A percentile compares a stretch with the other conserved stretches of the same genome.
phyloP scores from a whole-genome alignment of 1,284 basidiomycete species.

The Puccinia horiana region DNA sequence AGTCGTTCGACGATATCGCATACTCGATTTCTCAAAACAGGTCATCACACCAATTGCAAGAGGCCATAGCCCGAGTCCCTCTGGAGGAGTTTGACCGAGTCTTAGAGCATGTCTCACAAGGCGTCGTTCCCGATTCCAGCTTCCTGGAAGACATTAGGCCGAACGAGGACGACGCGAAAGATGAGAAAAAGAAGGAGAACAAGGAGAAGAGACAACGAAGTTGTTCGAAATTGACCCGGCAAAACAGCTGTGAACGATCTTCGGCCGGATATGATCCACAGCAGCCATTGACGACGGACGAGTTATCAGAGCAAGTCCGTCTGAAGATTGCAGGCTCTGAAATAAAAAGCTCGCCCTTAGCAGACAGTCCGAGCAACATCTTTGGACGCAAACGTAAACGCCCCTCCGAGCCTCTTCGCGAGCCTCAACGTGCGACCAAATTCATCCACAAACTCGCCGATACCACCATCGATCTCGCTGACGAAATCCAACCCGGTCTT shows the following conservation, averaged over 20 bases:
- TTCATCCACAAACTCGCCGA: constrained; percentile 38
- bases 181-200: background rate
- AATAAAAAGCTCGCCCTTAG: background rate
- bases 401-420: background rate
- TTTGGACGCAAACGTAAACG: constrained; percentile 31
- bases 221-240: background rate
- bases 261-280: background rate
- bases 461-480: constrained; percentile 13
- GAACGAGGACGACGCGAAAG: background rate
- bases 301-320: constrained; percentile 18
- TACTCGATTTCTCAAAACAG: constrained; percentile 12
- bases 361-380: constrained; percentile 16
- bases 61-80: background rate
- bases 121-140: background rate
- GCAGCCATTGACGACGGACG: background rate
- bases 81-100: constrained; percentile 1
- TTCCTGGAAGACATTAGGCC: background rate
- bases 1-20: constrained; percentile 11
- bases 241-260: too few species aligned
- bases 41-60: background rate
- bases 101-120: background rate
- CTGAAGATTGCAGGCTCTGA: background rate
- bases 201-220: background rate
- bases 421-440: background rate
- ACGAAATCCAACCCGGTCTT: constrained; percentile 21